Base-by-base conservation (phyloP, 2,329 filamentous ascomycete species). In the Arthroderma uncinatum region DNA sequence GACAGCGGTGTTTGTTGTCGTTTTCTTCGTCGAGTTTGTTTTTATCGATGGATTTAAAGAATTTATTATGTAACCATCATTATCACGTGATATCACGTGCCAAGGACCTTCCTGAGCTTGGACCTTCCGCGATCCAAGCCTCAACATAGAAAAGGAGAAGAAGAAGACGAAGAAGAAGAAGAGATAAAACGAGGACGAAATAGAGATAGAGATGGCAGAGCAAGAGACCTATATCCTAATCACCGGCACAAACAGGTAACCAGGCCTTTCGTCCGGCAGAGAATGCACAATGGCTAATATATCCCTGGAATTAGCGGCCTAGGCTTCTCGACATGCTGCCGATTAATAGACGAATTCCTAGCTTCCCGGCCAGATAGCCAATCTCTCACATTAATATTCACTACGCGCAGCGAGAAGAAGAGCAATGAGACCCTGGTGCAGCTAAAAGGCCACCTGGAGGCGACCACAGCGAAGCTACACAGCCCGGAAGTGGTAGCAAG, bases 331-430 rank as follows among this genome's bases (percentile, higher is more conserved):
- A 90, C 88, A 63, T 87, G 87, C 69, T 83, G 87, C 67, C 87
- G 89, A 60, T 79, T 95, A 57, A 92, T 95, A 64, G 89, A 95
- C 75, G 88, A 95, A 66, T 96, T 95, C 76, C 82, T 95, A 59
- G 75, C 78, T 59, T 82, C 82, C 10, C 83, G 82, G 36, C 81
- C 86, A 30, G 76, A 82, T 53, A 76, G 78, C 30, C 80, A 87
- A 58, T 82, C 86, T 65, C 81, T 97, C 47, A 81, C 89, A 63
- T 78, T 96, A 56, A 82, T 96, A 61, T 84, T 89, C 62, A 95
- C 89, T 4, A 95, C 92, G 0, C 87, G 92, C 62, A 85, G 84
- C 65, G 69, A 78, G 44, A 74, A 77, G 60, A 96, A 96, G 75
- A 86, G 85, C 54, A 78, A 80, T 59, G 84, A 86, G 58, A 93